Evolutionary conservation across 495 filamentous ascomycete genomes (phyloP).

Genomic region (Letharia lupina): DNA sequence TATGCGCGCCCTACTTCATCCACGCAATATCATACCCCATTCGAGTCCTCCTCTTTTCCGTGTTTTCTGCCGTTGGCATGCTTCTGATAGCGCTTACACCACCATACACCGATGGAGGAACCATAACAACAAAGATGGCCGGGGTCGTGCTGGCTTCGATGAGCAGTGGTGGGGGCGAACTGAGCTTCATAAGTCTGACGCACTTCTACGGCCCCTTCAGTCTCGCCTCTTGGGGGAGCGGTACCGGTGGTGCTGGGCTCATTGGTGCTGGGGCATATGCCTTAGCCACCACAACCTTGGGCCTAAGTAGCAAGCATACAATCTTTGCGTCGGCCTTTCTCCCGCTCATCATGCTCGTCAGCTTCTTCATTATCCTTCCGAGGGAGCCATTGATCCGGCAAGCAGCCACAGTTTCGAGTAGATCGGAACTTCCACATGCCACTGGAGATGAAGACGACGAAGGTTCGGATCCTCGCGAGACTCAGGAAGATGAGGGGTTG

Average conservation of each 20-base stretch:
- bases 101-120: constrained; percentile 44
- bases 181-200: constrained; percentile 82
- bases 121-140: constrained; percentile 64
- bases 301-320: constrained; percentile 59
- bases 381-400: constrained; percentile 42
- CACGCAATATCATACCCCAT: constrained; percentile 71
- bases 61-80: constrained; percentile 73
- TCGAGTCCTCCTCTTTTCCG: constrained; percentile 64
- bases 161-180: constrained; percentile 74
- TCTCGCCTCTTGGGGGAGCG: constrained; percentile 85
- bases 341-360: constrained; percentile 71
- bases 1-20: constrained; percentile 88
- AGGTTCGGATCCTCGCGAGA: background rate
- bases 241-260: constrained; percentile 84
- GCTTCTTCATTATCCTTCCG: constrained; percentile 77
- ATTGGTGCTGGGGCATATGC: constrained; percentile 83
- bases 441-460: constrained; percentile 5
- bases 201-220: constrained; percentile 91
- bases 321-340: constrained; percentile 69
- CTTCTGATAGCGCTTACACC: constrained; percentile 75
- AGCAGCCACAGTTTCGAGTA: background rate
- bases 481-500: constrained; percentile 17
- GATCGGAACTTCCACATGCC: background rate
- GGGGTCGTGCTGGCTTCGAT: constrained; percentile 82
- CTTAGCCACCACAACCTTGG: constrained; percentile 67